Evolutionary conservation across 2,329 filamentous ascomycete species (phyloP), one percentile per base, ranked within the genome.

Genomic region (Parascedosporium putredinis): DNA sequence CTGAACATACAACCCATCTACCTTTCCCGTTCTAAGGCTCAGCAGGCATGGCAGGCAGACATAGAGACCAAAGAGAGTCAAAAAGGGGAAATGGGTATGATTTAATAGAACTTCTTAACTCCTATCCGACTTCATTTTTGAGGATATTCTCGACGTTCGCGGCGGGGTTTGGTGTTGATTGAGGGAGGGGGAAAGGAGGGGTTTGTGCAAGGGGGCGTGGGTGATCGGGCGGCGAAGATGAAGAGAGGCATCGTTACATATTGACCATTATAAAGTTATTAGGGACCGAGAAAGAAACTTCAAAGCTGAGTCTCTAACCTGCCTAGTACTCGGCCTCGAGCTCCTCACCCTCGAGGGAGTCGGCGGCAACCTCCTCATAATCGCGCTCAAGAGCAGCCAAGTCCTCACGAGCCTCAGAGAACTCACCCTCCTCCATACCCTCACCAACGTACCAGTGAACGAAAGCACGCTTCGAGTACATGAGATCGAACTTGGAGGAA

Each of bases 361-460:
- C 91, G 63, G 88, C 88, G 57, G 89, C 91, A 65, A 97, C 93
- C 75, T 98, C 93, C 75, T 96, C 91, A 75, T 98, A 98, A 69
- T 98, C 91, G 60, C 90, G 85, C 82, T 98, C 93, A 56, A 98
- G 81, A 60, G 93, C 93, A 68, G 93, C 93, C 69, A 98, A 76
- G 75, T 98, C 93, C 76, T 98, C 93, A 70, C 93, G 90, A 57
- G 93, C 93, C 79, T 98, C 93, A 51, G 88, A 95, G 82, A 98
- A 98, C 74, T 98, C 93, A 72, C 93, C 93, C 73, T 98, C 93
- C 80, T 98, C 93, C 93, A 98, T 98, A 83, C 93, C 93, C 79
- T 97, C 93, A 76, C 93, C 93, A 66, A 98, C 93, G 64, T 97
- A 98, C 93, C 93, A 98, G 76, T 98, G 93, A 57, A 98, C 93